Conservation (phyloP, 768 basidiomycete species). For the Hypholoma fasciculare region DNA sequence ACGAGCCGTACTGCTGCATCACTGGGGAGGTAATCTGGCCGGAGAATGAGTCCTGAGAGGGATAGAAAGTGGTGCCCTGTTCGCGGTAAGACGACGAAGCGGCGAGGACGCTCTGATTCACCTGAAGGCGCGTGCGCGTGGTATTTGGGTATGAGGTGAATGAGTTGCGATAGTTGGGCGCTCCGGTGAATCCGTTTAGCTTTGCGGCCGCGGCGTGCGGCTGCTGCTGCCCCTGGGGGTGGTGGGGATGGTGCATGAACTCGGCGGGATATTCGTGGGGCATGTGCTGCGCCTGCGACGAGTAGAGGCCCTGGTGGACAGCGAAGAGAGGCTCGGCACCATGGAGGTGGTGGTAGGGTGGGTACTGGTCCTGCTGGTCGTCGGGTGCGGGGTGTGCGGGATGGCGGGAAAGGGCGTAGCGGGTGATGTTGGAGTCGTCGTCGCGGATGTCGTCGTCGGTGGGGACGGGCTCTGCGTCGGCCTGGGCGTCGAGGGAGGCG, state of each 20-base stretch:
- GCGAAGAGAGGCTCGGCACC: constrained; percentile 4
- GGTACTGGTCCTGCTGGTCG: constrained; percentile 29
- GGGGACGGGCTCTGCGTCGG: constrained; percentile 71
- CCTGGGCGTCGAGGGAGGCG: constrained; percentile 81
- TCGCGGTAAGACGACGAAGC: constrained; percentile 35
- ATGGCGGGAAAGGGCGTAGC: constrained; percentile 36
- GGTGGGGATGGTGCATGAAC: constrained; percentile 36
- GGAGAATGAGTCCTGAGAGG: constrained; percentile 35
- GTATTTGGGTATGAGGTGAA: constrained; percentile 43
- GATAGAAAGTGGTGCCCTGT: constrained; percentile 26
- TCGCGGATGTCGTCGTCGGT: constrained; percentile 53
- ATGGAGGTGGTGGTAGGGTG: constrained; percentile 2
- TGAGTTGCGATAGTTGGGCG: constrained; percentile 30
- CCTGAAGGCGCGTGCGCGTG: constrained; percentile 41
- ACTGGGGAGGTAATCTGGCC: constrained; percentile 38
- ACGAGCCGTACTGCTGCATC: constrained; percentile 35
- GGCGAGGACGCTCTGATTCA: constrained; percentile 31
- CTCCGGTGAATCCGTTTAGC: constrained; percentile 31
- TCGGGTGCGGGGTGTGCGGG: constrained; percentile 35
- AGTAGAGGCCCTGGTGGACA: constrained; percentile 5
- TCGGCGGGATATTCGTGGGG: constrained; percentile 38
- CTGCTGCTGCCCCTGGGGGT: constrained; percentile 30
- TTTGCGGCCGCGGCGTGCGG: constrained; percentile 19
- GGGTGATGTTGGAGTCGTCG: constrained; percentile 34
- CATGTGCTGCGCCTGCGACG: constrained; percentile 24